Evolutionary conservation across 257 asterid genomes (phyloP).

Genomic region (Ilex asprella): DNA sequence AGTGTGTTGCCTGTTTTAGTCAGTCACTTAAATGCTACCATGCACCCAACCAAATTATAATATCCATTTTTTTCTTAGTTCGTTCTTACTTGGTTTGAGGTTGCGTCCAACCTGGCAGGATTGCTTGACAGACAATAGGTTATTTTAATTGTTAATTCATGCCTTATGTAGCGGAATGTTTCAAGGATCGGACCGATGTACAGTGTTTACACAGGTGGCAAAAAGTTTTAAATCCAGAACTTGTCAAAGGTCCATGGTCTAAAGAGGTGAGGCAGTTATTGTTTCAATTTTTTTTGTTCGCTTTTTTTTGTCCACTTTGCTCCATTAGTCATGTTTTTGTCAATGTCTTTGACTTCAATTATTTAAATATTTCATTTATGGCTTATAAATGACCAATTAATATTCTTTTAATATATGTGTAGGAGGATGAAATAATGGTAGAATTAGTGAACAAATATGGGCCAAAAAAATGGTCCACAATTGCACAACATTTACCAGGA

Average conservation of each 20-base stretch:
- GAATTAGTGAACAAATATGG: conserved; percentile 74
- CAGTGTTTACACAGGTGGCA: conserved; percentile 98
- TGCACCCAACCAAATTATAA: too few relatives aligned
- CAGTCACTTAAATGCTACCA: too few relatives aligned
- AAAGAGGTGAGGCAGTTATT: conserved; percentile 57
- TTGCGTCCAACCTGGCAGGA: too few relatives aligned
- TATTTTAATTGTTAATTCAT: not conserved
- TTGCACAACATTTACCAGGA: conserved; percentile 92
- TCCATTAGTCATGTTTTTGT: not conserved
- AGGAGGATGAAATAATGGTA: conserved; percentile 85
- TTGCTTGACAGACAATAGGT: too few relatives aligned
- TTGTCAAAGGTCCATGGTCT: conserved; percentile 97
- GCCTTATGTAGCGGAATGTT: conserved; percentile 62
- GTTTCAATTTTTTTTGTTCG: conserved; percentile 11
- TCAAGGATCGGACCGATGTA: conserved; percentile 87
- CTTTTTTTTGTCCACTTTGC: not conserved
- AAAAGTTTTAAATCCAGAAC: conserved; percentile 91
- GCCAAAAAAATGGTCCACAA: conserved; percentile 94
- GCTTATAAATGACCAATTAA: not conserved
- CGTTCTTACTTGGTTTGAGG: too few relatives aligned
- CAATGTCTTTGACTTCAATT: not conserved
- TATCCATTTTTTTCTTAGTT: too few relatives aligned
- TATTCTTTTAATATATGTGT: conserved; percentile 6
- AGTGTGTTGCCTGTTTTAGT: too few relatives aligned
- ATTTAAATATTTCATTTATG: not conserved